Percentiles rank a stretch among this genome's conserved stretches.
Evolutionary conservation across 768 basidiomycete species (phyloP).

Genomic region (Xerocomus spinulosus): DNA sequence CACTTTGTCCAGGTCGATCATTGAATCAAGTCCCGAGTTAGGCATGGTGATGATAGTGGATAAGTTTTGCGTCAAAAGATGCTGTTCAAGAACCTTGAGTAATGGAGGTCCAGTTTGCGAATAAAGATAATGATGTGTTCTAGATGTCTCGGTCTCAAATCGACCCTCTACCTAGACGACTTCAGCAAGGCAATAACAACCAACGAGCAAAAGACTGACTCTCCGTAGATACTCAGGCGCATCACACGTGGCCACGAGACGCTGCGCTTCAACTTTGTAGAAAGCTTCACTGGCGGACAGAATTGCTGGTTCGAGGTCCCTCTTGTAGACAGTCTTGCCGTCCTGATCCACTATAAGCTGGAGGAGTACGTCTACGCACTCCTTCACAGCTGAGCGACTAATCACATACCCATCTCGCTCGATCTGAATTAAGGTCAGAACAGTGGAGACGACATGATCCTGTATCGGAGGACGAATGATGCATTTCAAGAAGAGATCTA

Average conservation of each 20-base stretch:
- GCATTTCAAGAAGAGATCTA: constrained; percentile 75
- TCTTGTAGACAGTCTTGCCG: constrained; percentile 67
- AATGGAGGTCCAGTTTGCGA: constrained; percentile 67
- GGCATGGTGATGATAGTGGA: constrained; percentile 69
- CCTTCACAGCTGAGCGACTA: constrained; percentile 86
- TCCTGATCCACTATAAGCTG: constrained; percentile 53
- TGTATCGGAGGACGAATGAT: constrained; percentile 81
- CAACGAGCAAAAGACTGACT: constrained; percentile 42
- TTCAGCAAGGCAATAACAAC: constrained; percentile 7
- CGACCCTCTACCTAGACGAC: constrained; percentile 66
- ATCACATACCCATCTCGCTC: constrained; percentile 91
- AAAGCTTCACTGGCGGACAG: constrained; percentile 73
- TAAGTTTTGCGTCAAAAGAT: constrained; percentile 77
- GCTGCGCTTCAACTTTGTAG: constrained; percentile 71
- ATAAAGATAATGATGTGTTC: constrained; percentile 83
- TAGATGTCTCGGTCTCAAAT: constrained; percentile 76
- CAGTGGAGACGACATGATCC: constrained; percentile 73
- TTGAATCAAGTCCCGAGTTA: constrained; percentile 78
- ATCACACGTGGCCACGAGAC: constrained; percentile 68
- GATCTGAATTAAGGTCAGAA: constrained; percentile 81
- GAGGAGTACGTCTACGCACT: constrained; percentile 80
- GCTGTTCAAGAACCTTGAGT: constrained; percentile 67
- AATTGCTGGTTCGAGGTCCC: constrained; percentile 79
- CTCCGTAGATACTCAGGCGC: constrained; percentile 75
- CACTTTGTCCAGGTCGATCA: constrained; percentile 78